Percentiles rank a stretch among this genome's conserved stretches.
Evolutionary conservation across 345 rosid species (phyloP).

Genomic region (Acer yangbiense): DNA sequence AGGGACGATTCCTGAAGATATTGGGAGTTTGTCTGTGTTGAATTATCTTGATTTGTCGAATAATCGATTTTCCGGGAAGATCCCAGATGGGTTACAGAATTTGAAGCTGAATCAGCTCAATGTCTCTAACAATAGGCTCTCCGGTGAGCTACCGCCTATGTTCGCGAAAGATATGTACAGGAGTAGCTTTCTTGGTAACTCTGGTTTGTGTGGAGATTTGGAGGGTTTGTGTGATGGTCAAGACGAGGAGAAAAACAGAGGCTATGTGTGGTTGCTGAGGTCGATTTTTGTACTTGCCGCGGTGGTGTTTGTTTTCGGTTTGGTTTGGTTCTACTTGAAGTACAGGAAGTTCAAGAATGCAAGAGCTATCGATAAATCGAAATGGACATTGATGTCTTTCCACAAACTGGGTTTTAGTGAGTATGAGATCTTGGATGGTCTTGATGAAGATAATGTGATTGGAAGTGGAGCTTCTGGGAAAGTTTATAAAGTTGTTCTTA

Average conservation of each 20-base stretch:
- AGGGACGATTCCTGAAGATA: conserved; percentile 66
- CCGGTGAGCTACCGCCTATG: conserved; percentile 74
- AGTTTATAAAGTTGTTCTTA: conserved; percentile 88
- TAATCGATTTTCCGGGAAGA: conserved; percentile 62
- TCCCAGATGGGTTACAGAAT: conserved; percentile 72
- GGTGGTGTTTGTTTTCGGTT: conserved; percentile 63
- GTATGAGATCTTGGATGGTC: conserved; percentile 75
- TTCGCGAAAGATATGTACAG: conserved; percentile 61
- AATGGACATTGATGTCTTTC: conserved; percentile 96
- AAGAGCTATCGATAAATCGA: conserved; percentile 69
- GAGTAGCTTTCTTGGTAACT: conserved; percentile 78
- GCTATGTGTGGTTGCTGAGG: conserved; percentile 75
- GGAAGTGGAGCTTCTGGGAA: conserved; percentile 91
- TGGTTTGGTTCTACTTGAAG: conserved; percentile 83
- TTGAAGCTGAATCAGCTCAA: conserved; percentile 91
- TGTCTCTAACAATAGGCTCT: conserved; percentile 67
- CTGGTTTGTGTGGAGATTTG: conserved; percentile 72
- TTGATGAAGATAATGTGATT: conserved; percentile 92
- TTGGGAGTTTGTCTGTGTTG: conserved; percentile 72
- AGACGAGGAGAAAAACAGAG: conserved; percentile 49
- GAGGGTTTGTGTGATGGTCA: conserved; percentile 63
- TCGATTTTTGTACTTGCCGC: conserved; percentile 71
- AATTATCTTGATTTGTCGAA: conserved; percentile 89
- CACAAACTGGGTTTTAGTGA: conserved; percentile 94
- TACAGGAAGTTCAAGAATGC: conserved; percentile 68